These are phyloP conservation scores for Fusarium beomiforme DNA, from an alignment of 2,329 filamentous ascomycete species.

Conservation along the genomic window DNA sequence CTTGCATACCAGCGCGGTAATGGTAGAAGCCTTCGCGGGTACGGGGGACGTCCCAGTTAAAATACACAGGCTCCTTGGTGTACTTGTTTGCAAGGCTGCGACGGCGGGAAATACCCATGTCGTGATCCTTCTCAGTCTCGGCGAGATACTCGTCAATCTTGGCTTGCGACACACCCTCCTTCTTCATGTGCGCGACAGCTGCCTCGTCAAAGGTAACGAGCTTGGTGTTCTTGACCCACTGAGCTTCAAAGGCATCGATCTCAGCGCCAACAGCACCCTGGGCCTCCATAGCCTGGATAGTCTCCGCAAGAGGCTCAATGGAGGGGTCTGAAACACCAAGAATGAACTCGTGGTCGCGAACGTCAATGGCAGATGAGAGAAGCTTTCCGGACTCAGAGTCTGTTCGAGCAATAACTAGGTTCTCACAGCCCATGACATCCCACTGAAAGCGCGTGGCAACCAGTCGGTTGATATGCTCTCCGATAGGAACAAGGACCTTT, in stretches of 20 bases:
- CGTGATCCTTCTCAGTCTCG: slow-evolving; percentile 69
- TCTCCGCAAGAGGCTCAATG: slow-evolving; percentile 86
- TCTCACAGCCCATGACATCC: slow-evolving; percentile 98
- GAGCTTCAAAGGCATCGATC: slow-evolving; percentile 85
- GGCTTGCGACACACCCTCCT: slow-evolving; percentile 70
- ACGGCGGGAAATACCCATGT: slow-evolving; percentile 82
- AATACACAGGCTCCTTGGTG: slow-evolving; percentile 76
- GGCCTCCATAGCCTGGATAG: slow-evolving; percentile 88
- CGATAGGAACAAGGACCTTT: slow-evolving; percentile 92
- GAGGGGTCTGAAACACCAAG: slow-evolving; percentile 81
- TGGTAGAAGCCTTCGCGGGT: slow-evolving; percentile 96
- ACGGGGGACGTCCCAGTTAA: slow-evolving; percentile 90
- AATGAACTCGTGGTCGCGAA: slow-evolving; percentile 96
- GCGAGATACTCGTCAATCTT: slow-evolving; percentile 74
- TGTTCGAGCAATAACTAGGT: slow-evolving; percentile 92
- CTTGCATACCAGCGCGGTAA: slow-evolving; percentile 82
- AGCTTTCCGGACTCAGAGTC: slow-evolving; percentile 95
- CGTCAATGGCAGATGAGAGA: slow-evolving; percentile 89
- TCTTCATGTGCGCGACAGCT: slow-evolving; percentile 76
- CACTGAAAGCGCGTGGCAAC: slow-evolving; percentile 94
- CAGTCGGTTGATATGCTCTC: slow-evolving; percentile 96
- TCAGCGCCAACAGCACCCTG: slow-evolving; percentile 79
- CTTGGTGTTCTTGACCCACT: slow-evolving; percentile 87
- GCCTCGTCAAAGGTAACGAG: slow-evolving; percentile 94
- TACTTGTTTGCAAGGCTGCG: slow-evolving; percentile 76